A percentile compares a stretch with the other conserved stretches of the same genome.
Conservation (phyloP, 2,329 filamentous ascomycete genomes). For the Fusarium temperatum region DNA sequence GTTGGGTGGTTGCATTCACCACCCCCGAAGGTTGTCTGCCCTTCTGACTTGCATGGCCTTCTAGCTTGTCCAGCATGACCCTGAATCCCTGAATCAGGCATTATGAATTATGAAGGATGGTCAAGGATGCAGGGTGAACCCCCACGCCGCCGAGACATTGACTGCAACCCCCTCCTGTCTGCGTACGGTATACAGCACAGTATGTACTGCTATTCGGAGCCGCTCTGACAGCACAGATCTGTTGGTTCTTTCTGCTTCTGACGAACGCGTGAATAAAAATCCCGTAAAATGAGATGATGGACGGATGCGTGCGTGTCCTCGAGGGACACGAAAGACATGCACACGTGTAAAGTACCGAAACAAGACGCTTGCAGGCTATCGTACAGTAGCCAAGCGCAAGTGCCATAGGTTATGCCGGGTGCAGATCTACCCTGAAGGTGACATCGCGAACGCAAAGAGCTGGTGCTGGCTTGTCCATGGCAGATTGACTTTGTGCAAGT, state of each 20-base stretch:
- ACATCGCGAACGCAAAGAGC: conserved; percentile 22
- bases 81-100: conserved; percentile 37
- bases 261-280: conserved; percentile 29
- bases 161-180: conserved; percentile 19
- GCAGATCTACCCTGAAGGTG: conserved; percentile 30
- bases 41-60: conserved; percentile 43
- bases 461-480: not conserved
- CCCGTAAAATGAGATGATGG: conserved; percentile 2
- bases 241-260: conserved; percentile 1
- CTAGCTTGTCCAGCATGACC: conserved; percentile 26
- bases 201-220: conserved; percentile 5
- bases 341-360: conserved; percentile 26
- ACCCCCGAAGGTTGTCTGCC: conserved; percentile 36
- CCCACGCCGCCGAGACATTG: conserved; percentile 41
- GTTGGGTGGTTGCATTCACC: conserved; percentile 4
- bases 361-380: not conserved
- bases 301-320: conserved; percentile 20
- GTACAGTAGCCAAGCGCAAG: not conserved
- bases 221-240: conserved; percentile 1
- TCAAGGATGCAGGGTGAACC: conserved; percentile 26
- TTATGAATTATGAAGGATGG: conserved; percentile 28
- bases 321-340: conserved; percentile 21
- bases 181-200: not conserved
- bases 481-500: not conserved
- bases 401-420: conserved; percentile 8